A percentile compares a stretch with the other conserved stretches of the same genome.
These are phyloP conservation scores for Venustampulla echinocandica DNA, from an alignment of 495 filamentous ascomycete species.

Conservation along the genomic window DNA sequence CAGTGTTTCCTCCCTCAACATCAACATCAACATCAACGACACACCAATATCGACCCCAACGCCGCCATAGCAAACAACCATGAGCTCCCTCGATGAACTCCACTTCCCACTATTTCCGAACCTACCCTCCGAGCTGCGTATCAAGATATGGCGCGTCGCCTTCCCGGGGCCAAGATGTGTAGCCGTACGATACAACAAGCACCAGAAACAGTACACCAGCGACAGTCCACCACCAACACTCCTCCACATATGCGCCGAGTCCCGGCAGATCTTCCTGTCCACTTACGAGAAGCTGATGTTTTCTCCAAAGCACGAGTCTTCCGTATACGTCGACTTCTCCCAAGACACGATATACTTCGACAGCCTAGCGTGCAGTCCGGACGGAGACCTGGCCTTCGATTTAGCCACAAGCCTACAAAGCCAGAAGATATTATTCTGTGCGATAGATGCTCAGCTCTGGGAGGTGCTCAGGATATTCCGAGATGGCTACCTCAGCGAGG, in stretches of 20 bases:
- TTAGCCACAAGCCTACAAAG: constrained; percentile 12
- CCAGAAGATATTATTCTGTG: constrained; percentile 11
- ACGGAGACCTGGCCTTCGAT: constrained; percentile 17
- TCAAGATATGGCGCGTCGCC: constrained; percentile 12
- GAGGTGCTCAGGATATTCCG: constrained; percentile 19
- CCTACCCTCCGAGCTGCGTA: constrained; percentile 14
- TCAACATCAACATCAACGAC: no score
- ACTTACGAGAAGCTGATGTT: constrained; percentile 16
- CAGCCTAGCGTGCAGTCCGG: constrained; percentile 16
- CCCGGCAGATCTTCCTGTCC: constrained; percentile 9
- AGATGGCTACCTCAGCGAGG: constrained; percentile 16
- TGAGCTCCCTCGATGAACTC: no score
- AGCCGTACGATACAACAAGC: constrained; percentile 10
- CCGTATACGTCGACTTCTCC: constrained; percentile 17
- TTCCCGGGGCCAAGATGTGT: constrained; percentile 19
- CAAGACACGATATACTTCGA: constrained; percentile 21
- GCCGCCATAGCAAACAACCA: no score
- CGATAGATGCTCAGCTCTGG: constrained; percentile 19
- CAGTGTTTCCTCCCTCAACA: no score
- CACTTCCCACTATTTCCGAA: constrained; percentile 8
- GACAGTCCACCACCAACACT: constrained; percentile 4
- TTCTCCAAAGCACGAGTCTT: constrained; percentile 15
- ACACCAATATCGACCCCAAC: no score
- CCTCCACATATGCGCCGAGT: constrained; percentile 15
- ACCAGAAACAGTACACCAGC: constrained; percentile 9